Percentiles rank a stretch among this genome's conserved stretches.
Evolutionary conservation across 768 basidiomycete species (phyloP).

Genomic region (Gymnopilus dilepis): DNA sequence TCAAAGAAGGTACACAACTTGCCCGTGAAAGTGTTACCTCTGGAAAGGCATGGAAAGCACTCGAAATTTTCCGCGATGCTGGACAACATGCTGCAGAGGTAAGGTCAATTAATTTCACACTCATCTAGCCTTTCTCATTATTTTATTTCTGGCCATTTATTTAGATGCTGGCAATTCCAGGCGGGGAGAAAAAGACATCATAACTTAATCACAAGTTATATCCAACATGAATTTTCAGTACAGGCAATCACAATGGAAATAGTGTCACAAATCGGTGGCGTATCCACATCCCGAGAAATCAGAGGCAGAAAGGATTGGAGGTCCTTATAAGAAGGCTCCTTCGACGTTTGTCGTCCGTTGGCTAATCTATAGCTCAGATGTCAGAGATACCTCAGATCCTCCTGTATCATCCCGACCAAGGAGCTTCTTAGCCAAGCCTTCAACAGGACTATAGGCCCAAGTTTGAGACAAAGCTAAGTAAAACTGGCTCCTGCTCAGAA

Average conservation of each 20-base stretch:
- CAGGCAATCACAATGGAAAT: neutral
- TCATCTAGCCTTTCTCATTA: neutral
- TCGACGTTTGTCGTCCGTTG: too few species aligned
- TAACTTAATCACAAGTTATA: neutral
- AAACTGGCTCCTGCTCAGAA: neutral
- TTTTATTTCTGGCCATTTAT: neutral
- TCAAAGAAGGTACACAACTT: constrained; percentile 69
- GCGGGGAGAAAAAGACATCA: neutral
- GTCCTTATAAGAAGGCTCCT: too few species aligned
- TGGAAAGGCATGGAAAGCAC: constrained; percentile 63
- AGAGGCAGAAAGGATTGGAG: too few species aligned
- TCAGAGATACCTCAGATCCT: too few species aligned
- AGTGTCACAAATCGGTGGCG: too few species aligned
- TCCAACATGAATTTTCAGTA: neutral
- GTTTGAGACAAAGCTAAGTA: neutral
- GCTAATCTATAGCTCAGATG: too few species aligned
- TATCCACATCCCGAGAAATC: too few species aligned
- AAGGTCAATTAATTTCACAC: too few species aligned
- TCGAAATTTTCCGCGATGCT: constrained; percentile 55
- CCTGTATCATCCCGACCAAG: too few species aligned
- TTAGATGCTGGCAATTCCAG: neutral
- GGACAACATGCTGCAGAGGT: constrained; percentile 38
- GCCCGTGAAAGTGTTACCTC: constrained; percentile 67
- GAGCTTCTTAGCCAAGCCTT: neutral
- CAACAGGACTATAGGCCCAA: too few species aligned